Evolutionary conservation across 306 rosid species (phyloP).

Genomic region (Glycine tomentella): DNA sequence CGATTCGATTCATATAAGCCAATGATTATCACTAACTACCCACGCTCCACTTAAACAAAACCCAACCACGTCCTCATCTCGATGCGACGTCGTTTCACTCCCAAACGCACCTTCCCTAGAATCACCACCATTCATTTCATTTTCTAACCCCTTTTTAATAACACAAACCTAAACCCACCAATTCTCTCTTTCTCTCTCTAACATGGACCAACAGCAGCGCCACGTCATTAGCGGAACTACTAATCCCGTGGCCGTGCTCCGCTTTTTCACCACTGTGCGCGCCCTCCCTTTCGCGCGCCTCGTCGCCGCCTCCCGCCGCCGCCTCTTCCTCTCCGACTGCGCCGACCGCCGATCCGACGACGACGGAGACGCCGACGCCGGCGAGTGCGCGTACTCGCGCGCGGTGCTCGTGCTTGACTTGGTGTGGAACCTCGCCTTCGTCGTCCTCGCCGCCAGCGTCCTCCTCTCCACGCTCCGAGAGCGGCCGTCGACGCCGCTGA

Average conservation of each 20-base stretch:
- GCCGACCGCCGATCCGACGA: slow-evolving; percentile 44
- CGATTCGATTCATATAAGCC: background rate
- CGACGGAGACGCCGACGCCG: slow-evolving; percentile 38
- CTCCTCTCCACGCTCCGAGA: slow-evolving; percentile 66
- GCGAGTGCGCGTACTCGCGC: slow-evolving; percentile 54
- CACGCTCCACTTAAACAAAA: background rate
- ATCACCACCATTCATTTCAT: background rate
- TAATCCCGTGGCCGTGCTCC: slow-evolving; percentile 42
- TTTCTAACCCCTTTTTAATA: background rate
- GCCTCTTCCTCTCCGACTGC: slow-evolving; percentile 50
- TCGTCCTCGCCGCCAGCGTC: slow-evolving; percentile 63
- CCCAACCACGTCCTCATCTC: background rate
- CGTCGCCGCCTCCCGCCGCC: slow-evolving; percentile 56
- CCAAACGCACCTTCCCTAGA: slow-evolving; percentile 47
- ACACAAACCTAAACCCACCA: background rate
- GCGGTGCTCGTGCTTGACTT: slow-evolving; percentile 71
- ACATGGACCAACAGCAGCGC: slow-evolving; percentile 61
- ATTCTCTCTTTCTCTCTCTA: background rate
- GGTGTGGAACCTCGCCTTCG: slow-evolving; percentile 79
- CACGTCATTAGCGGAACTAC: slow-evolving; percentile 36
- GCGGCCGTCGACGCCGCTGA: slow-evolving; percentile 73
- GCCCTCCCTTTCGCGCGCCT: slow-evolving; percentile 61
- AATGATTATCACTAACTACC: background rate
- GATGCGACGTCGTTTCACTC: slow-evolving; percentile 57
- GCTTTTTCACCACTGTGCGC: slow-evolving; percentile 45